phyloP scores from a whole-genome alignment of 2,329 filamentous ascomycete genomes.

The Monosporascus ibericus region DNA sequence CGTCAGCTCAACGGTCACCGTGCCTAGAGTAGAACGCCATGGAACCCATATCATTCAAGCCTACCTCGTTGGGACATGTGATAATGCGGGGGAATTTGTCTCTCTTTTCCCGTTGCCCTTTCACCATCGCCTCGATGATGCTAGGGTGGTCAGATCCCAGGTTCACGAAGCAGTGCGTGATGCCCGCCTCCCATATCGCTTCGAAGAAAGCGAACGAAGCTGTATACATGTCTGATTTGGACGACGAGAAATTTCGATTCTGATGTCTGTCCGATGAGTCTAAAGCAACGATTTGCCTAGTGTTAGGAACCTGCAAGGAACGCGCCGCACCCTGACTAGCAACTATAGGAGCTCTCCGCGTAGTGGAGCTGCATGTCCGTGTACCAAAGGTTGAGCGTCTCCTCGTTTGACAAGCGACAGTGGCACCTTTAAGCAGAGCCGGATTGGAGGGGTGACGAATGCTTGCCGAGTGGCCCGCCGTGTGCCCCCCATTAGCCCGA shows the following conservation, averaged over 20 bases:
- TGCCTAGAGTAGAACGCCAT: neutral
- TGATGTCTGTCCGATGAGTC: neutral
- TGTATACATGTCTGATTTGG: constrained; percentile 42
- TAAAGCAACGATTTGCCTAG: neutral
- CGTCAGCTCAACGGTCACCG: neutral
- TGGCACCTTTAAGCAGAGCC: neutral
- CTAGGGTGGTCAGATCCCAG: constrained; percentile 68
- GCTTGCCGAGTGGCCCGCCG: neutral
- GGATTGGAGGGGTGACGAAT: neutral
- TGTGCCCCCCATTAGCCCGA: neutral
- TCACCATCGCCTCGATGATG: constrained; percentile 75
- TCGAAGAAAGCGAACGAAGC: constrained; percentile 64
- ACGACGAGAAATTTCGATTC: neutral
- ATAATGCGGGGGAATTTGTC: constrained; percentile 66
- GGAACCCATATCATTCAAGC: constrained; percentile 1
- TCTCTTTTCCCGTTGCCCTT: constrained; percentile 61
- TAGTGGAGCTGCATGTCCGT: neutral
- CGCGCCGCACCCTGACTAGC: neutral
- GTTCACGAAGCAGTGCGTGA: constrained; percentile 49
- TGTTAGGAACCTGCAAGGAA: neutral
- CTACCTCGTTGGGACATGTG: constrained; percentile 73
- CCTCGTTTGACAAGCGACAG: neutral
- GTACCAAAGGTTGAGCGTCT: neutral
- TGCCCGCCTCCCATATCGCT: constrained; percentile 30
- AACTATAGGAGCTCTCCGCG: neutral